Base-by-base conservation (phyloP, 2,329 filamentous ascomycete genomes). In the Alternaria brassicicola region DNA sequence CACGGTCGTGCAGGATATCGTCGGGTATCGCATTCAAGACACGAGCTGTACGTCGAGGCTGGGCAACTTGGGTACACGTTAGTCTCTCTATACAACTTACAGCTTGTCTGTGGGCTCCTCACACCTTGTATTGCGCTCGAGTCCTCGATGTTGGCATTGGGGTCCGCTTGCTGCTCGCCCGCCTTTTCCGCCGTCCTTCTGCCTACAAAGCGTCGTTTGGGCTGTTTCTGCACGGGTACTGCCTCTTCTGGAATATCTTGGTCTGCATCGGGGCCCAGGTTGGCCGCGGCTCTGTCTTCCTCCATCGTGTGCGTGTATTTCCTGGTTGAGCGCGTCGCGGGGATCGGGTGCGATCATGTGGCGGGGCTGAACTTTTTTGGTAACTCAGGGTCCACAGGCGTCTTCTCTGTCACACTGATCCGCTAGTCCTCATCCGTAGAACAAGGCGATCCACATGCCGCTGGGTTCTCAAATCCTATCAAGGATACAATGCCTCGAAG, bases 131-230 rank as follows among this genome's bases (percentile, higher is more conserved):
- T 86, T 15, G 88, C 85, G 53, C 86, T 86, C 66, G 83, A 86
- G 57, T 88, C 86, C 64, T 88, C 86, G 41, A 84, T 82, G 77
- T 76, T 84, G 47, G 72, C 69, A 62, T 77, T 78, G 26, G 70
- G 64, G 36, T 76, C 73, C 36, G 61, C 58, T n/a, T 70, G 68
- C 65, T 72, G 79, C 70, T 81, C 83, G 57, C 82, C 78, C 38
- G 85, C 81, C 66, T 86, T 84, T 70, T 88, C 86, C 61, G 87
- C 83, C 8, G 91, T 91, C 21, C 89, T 87, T 66, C 92, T 85
- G 28, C 95, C 95, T 17, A 99, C 89, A 67, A 99, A 99, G 57
- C 94, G 87, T 78, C 94, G 93, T 82, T 91, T 96, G 21, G 95
- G 95, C 70, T 94, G 90, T 73, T 85, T 91, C 47, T 79, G 76